Conservation (phyloP, 1,139 yeast genomes). For the Debaryomycetaceae sp. region DNA sequence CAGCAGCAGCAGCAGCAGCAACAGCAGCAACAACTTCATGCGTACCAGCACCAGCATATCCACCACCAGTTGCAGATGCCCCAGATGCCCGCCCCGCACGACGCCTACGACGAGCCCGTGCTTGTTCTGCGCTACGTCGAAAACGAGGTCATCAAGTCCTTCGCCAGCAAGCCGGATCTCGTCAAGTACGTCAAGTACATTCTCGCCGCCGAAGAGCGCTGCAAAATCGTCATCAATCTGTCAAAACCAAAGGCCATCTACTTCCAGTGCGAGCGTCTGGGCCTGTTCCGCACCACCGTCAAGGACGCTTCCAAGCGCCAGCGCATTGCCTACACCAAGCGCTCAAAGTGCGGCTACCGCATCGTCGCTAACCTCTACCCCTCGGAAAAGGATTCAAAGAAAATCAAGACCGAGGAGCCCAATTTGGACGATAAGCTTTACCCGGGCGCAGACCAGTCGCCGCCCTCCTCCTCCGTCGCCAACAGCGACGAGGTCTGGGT, state of each 20-base stretch:
- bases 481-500: slow-evolving; percentile 30
- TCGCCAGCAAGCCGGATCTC: slow-evolving; percentile 29
- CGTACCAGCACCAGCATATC: slow-evolving; percentile 4
- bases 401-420: slow-evolving; percentile 11
- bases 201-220: slow-evolving; percentile 34
- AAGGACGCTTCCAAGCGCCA: slow-evolving; percentile 38
- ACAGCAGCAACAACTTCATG: slow-evolving; percentile 5
- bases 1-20: slow-evolving; percentile 11
- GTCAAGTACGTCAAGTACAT: slow-evolving; percentile 33
- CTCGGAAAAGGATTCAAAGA: slow-evolving; percentile 29
- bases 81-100: slow-evolving; percentile 2
- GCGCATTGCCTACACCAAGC: slow-evolving; percentile 40
- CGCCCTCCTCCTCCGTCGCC: slow-evolving; percentile 5
- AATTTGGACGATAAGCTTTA: slow-evolving; percentile 18
- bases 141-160: slow-evolving; percentile 37
- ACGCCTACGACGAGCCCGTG: slow-evolving; percentile 5
- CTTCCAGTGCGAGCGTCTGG: slow-evolving; percentile 40
- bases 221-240: slow-evolving; percentile 38
- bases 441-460: slow-evolving; percentile 6
- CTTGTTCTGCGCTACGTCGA: slow-evolving; percentile 25
- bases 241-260: slow-evolving; percentile 42
- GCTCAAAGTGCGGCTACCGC: slow-evolving; percentile 39
- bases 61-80: slow-evolving; percentile 4
- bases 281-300: slow-evolving; percentile 39
- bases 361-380: slow-evolving; percentile 39